Conservation (phyloP, 164 flowering plant genomes). For the Santalum album region DNA sequence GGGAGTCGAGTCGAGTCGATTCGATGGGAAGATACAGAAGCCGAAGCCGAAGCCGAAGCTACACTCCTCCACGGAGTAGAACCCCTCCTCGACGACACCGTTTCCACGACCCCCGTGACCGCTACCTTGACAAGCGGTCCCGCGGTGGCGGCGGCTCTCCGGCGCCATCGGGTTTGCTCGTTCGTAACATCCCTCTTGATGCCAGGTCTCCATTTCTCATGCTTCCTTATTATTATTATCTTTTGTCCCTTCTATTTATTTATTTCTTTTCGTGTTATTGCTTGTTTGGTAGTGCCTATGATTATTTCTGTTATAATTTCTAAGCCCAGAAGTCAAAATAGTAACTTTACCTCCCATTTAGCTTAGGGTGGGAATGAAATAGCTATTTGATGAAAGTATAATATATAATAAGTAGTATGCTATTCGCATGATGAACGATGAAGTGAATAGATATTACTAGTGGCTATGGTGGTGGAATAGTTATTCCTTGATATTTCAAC, state of each 20-base stretch:
- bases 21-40: slow-evolving; percentile 47
- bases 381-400: too few species aligned
- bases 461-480: too few species aligned
- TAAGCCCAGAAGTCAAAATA: too few species aligned
- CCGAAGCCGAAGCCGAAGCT: slow-evolving; percentile 55
- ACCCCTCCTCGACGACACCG: slow-evolving; percentile 41
- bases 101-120: slow-evolving; percentile 48
- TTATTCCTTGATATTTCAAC: too few species aligned
- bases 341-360: too few species aligned
- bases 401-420: too few species aligned
- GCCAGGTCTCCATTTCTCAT: slow-evolving; percentile 77
- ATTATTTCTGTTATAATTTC: too few species aligned
- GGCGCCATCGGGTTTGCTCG: slow-evolving; percentile 71
- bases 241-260: neutral
- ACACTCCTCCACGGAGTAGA: slow-evolving; percentile 46
- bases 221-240: too few species aligned
- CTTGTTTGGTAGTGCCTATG: neutral
- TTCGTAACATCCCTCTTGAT: slow-evolving; percentile 81
- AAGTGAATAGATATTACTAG: too few species aligned
- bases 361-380: too few species aligned
- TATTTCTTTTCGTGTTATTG: neutral
- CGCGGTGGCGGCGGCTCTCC: slow-evolving; percentile 44
- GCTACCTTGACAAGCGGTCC: slow-evolving; percentile 24
- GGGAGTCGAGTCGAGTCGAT: too few species aligned
- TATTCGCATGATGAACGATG: too few species aligned